Conservation (phyloP, 177 flowering plant species). For the Tripterygium wilfordii region DNA sequence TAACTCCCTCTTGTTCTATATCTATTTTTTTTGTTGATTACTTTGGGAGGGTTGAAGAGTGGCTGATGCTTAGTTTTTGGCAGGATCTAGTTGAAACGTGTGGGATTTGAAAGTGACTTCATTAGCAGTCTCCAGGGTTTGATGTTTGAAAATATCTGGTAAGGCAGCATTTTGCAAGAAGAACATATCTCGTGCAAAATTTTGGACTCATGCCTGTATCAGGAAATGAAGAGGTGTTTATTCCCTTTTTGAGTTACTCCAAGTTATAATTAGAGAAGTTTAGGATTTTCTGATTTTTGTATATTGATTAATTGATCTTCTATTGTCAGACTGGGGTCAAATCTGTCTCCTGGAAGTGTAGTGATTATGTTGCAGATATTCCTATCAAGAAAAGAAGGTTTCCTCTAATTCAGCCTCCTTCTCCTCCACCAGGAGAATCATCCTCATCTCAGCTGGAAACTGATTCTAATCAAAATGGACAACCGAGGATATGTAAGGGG, state of each 20-base stretch:
- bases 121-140: no score
- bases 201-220: slow-evolving; percentile 31
- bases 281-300: slow-evolving; percentile 6
- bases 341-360: slow-evolving; percentile 23
- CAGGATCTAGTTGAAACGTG: no score
- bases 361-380: slow-evolving; percentile 39
- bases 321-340: slow-evolving; percentile 35
- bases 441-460: slow-evolving; percentile 9
- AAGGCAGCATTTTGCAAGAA: no score
- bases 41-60: no score
- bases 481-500: slow-evolving; percentile 13
- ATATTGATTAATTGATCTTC: slow-evolving; percentile 22
- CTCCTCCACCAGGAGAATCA: slow-evolving; percentile 28
- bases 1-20: no score
- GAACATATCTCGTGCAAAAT: not conserved
- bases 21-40: no score
- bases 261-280: slow-evolving; percentile 5
- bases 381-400: slow-evolving; percentile 66
- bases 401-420: slow-evolving; percentile 23
- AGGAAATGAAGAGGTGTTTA: slow-evolving; percentile 36
- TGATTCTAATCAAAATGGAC: slow-evolving; percentile 20
- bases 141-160: not conserved
- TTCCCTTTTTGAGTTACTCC: slow-evolving; percentile 6
- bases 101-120: no score
- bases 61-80: no score